phyloP scores from a whole-genome alignment of 2,329 filamentous ascomycete genomes.

The Waltergamsia citrina region DNA sequence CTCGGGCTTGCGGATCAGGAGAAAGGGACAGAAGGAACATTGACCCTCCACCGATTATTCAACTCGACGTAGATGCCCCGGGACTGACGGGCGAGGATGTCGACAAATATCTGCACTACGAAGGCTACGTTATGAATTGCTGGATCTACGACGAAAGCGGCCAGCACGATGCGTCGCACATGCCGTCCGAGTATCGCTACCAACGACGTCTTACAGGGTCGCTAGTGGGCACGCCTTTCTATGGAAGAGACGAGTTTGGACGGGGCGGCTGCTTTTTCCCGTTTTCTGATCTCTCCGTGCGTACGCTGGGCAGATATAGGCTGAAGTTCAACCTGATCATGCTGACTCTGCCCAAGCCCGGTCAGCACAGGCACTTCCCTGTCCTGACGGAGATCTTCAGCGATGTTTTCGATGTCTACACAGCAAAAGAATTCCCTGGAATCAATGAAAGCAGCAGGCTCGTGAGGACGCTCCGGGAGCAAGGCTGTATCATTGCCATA shows the following conservation, averaged over 20 bases:
- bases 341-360: conserved; percentile 51
- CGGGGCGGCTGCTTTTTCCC: conserved; percentile 76
- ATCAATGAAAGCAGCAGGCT: conserved; percentile 71
- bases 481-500: conserved; percentile 76
- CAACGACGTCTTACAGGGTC: conserved; percentile 74
- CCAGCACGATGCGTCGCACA: conserved; percentile 56
- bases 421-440: conserved; percentile 77
- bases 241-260: conserved; percentile 64
- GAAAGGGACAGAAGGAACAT: conserved; percentile 75
- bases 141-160: conserved; percentile 65
- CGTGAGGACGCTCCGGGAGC: conserved; percentile 65
- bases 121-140: conserved; percentile 65
- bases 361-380: conserved; percentile 32
- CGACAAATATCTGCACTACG: conserved; percentile 41
- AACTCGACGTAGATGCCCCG: conserved; percentile 56
- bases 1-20: conserved; percentile 74
- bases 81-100: conserved; percentile 44
- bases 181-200: conserved; percentile 62
- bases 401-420: conserved; percentile 70
- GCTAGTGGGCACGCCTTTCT: conserved; percentile 66
- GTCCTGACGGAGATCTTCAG: conserved; percentile 47
- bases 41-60: conserved; percentile 74
- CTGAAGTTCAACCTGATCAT: conserved; percentile 67
- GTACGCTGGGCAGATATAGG: conserved; percentile 67
- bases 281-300: conserved; percentile 73